Base-by-base conservation (phyloP, 2,329 filamentous ascomycete genomes). In the Colletotrichum salicis region DNA sequence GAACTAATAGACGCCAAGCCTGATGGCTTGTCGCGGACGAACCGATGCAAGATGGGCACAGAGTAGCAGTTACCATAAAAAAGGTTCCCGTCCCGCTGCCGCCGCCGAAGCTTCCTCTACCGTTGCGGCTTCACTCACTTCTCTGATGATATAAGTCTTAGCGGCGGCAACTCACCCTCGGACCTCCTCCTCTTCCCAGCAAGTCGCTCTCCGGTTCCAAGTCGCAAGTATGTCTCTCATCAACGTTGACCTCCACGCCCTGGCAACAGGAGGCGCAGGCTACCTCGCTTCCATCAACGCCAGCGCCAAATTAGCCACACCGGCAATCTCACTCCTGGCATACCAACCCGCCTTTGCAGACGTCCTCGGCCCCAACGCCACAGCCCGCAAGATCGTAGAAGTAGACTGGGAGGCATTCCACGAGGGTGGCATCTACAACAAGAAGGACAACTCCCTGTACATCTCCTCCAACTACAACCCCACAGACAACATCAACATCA, bases 101-200 rank as follows among this genome's bases (percentile, higher is more conserved):
- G 78, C 84, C 6, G 84, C 83, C 13, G 64, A 77, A 29, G 74
- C 76, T 58, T 73, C 75, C 56, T 75, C 78, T 37, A 67, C 33
- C 75, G 59, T 11, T 69, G 52, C 59, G 65, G 59, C 60, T 69
- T 72, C 55, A 59, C 65, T 24, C 22, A 72, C n/a, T 70, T 69
- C 65, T 72, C 70, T 57, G 45, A 64, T 27, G 70, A 55, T 7
- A 54, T 70, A n/a, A 56, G 55, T 15, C 59, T 64, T 22, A 27
- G 54, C 27, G 19, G 69, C 59, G 45, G 29, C 22, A 56, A 48
- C 35, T 31, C 27, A 27, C 4, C 54, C 61, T 6, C 37, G 5
- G 15, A 63, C 33, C 13, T 15, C 57, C 13, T 45, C 65, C 5
- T 68, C 64, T 3, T 45, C 63, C 33, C 41, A 64, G 35, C 65